A percentile compares a stretch with the other conserved stretches of the same genome.
Conservation (phyloP, 768 basidiomycete genomes). For the Sistotremastrum suecicum region DNA sequence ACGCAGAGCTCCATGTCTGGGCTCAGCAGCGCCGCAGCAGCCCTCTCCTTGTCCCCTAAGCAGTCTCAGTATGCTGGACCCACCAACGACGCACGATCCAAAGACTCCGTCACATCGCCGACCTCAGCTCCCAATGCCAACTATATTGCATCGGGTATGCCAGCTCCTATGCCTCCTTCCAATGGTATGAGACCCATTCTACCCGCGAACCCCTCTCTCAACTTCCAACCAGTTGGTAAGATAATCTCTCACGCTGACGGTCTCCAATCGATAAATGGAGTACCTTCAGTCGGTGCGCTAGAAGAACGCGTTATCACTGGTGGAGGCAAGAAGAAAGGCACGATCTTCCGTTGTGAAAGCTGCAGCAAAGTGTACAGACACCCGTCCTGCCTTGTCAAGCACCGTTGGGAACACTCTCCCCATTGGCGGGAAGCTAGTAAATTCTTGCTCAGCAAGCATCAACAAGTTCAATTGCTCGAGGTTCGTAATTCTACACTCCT, state of each 20-base stretch:
- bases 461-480: constrained; percentile 94
- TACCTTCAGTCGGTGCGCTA: not conserved
- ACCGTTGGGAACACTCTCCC: constrained; percentile 95
- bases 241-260: constrained; percentile 7
- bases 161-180: constrained; percentile 4
- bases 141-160: not conserved
- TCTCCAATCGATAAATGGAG: not conserved
- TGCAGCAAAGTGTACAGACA: constrained; percentile 92
- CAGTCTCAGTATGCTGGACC: constrained; percentile 28
- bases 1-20: constrained; percentile 10
- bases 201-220: constrained; percentile 13
- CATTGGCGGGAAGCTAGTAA: constrained; percentile 93
- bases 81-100: constrained; percentile 2
- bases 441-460: constrained; percentile 86
- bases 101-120: not conserved
- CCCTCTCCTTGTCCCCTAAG: constrained; percentile 25
- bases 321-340: constrained; percentile 57
- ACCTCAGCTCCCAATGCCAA: constrained; percentile 1
- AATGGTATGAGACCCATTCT: not conserved
- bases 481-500: constrained; percentile 22
- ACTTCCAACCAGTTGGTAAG: constrained; percentile 9
- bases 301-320: constrained; percentile 19
- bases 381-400: constrained; percentile 90
- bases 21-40: constrained; percentile 22
- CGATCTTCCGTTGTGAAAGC: constrained; percentile 84